phyloP scores from a whole-genome alignment of 2,329 filamentous ascomycete species.

The Cladobotryum protrusum region DNA sequence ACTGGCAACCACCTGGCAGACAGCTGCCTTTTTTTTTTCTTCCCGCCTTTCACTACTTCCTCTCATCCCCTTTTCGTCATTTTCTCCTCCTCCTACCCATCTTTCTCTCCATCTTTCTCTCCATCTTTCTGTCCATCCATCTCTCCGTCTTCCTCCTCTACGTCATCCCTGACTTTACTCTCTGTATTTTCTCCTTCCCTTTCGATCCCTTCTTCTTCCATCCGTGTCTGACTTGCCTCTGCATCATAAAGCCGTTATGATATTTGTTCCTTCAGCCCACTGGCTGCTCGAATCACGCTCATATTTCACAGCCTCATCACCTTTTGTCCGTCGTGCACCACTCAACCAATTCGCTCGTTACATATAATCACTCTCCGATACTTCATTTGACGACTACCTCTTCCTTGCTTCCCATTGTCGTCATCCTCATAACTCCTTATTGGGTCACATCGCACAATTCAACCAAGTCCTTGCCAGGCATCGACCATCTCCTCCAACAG shows the following conservation, averaged over 20 bases:
- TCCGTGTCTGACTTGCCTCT: background rate
- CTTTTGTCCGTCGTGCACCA: background rate
- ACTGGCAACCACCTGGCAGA: constrained; percentile 10
- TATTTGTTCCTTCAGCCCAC: background rate
- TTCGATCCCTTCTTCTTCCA: background rate
- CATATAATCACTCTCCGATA: background rate
- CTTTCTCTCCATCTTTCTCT: background rate
- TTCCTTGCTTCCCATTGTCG: too few relatives aligned
- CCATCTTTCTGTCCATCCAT: background rate
- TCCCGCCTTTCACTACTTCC: background rate
- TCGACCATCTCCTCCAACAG: background rate
- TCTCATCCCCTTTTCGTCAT: background rate
- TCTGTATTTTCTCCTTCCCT: background rate
- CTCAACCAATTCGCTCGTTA: background rate
- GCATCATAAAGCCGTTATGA: background rate
- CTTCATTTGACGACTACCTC: background rate
- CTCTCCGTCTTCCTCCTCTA: background rate
- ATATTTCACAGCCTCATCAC: background rate
- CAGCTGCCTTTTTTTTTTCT: background rate
- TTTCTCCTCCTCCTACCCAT: background rate
- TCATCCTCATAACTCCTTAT: too few relatives aligned
- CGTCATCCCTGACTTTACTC: background rate
- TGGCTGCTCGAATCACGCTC: background rate
- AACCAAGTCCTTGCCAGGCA: too few relatives aligned
- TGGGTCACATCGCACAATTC: too few relatives aligned